Evolutionary conservation across 192 early-diverging fungal genomes (phyloP).

Genomic region (Bifiguratus adelaidae): DNA sequence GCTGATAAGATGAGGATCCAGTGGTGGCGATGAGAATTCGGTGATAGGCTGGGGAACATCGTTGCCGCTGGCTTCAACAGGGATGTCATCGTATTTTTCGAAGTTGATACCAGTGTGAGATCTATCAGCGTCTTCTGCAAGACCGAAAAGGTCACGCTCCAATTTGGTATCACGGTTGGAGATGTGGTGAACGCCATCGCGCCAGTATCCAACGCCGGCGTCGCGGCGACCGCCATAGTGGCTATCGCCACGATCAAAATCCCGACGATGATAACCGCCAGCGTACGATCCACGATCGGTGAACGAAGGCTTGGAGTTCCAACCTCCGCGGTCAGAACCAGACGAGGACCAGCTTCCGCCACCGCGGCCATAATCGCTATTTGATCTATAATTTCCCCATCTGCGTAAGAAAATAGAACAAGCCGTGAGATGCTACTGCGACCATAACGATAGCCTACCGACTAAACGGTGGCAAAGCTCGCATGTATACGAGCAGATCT

Average conservation of each 20-base stretch:
- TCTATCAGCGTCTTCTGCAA: constrained; percentile 60
- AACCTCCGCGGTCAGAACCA: constrained; percentile 11
- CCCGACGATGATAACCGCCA: constrained; percentile 28
- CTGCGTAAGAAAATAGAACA: too few species aligned
- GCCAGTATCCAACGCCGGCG: constrained; percentile 46
- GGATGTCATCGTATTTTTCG: constrained; percentile 98
- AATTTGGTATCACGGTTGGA: constrained; percentile 66
- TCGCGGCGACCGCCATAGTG: constrained; percentile 24
- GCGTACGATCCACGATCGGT: constrained; percentile 24
- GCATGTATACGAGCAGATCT: constrained; percentile 4
- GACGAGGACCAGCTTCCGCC: constrained; percentile 31
- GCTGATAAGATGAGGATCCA: constrained; percentile 79
- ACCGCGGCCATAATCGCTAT: constrained; percentile 29
- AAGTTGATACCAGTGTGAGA: constrained; percentile 95
- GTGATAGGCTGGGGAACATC: constrained; percentile 54
- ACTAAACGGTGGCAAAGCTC: background rate
- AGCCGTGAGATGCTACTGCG: constrained; percentile 10
- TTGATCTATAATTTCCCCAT: too few species aligned
- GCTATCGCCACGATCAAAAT: constrained; percentile 28
- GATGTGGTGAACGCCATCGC: constrained; percentile 72
- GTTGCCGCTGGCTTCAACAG: constrained; percentile 79
- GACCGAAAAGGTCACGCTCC: constrained; percentile 71
- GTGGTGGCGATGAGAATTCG: constrained; percentile 42
- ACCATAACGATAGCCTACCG: background rate
- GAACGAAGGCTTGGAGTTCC: constrained; percentile 11